These are phyloP conservation scores for Starmerella vaccinii DNA, from an alignment of 805 yeast species.

Conservation along the genomic window DNA sequence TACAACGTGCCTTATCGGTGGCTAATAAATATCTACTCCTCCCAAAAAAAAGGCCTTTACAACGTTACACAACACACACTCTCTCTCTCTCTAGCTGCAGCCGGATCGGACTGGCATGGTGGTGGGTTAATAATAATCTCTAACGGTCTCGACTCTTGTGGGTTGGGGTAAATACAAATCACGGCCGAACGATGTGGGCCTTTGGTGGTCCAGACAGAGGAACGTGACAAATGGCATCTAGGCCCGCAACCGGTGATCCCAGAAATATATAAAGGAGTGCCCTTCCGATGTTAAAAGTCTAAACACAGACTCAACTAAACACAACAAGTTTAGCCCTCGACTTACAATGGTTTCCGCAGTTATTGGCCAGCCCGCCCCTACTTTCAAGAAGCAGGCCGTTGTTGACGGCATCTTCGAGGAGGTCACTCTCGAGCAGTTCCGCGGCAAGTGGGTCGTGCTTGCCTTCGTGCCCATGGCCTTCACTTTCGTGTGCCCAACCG, in stretches of 20 bases:
- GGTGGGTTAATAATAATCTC: no score
- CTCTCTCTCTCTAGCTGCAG: no score
- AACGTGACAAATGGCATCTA: no score
- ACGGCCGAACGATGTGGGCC: no score
- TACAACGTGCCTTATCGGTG: no score
- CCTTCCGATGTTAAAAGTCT: not conserved
- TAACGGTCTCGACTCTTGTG: constrained; percentile 2
- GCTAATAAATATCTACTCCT: no score
- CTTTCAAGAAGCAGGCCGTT: constrained; percentile 93
- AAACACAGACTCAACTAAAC: not conserved
- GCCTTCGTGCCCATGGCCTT: constrained; percentile 98
- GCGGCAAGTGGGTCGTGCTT: constrained; percentile 94
- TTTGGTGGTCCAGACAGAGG: not conserved
- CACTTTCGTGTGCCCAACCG: constrained; percentile 99
- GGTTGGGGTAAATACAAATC: no score
- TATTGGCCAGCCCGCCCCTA: constrained; percentile 94
- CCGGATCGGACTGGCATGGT: no score
- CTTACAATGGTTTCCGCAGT: constrained; percentile 50
- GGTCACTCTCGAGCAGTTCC: constrained; percentile 83
- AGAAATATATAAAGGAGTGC: not conserved
- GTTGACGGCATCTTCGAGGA: constrained; percentile 94
- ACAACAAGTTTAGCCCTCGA: constrained; percentile 36
- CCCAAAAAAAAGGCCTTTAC: no score
- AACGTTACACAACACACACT: no score
- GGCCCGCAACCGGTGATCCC: no score